These are phyloP conservation scores for Kockiozyma suomiensis DNA, from an alignment of 805 yeast genomes.

Conservation along the genomic window DNA sequence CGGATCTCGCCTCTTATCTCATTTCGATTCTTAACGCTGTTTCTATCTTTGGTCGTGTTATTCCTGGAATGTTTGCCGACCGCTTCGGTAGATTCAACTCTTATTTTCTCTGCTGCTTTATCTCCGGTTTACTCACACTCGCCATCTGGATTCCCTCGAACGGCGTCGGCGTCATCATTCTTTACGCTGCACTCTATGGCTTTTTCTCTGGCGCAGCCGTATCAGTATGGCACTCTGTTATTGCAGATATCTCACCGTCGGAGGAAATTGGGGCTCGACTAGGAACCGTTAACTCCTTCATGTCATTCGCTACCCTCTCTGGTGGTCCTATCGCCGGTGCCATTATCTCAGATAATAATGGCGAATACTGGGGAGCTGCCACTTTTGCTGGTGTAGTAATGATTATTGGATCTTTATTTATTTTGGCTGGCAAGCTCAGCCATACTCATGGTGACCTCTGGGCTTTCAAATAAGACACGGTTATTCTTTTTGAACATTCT, in stretches of 20 bases:
- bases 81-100: slow-evolving; percentile 51
- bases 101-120: slow-evolving; percentile 39
- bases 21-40: slow-evolving; percentile 43
- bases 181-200: slow-evolving; percentile 40
- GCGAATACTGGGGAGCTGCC: slow-evolving; percentile 32
- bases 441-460: slow-evolving; percentile 13
- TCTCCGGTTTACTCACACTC: slow-evolving; percentile 40
- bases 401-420: slow-evolving; percentile 17
- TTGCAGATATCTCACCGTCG: slow-evolving; percentile 39
- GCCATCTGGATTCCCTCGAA: slow-evolving; percentile 44
- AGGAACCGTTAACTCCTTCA: slow-evolving; percentile 61
- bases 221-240: slow-evolving; percentile 41
- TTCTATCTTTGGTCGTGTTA: slow-evolving; percentile 53
- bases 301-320: slow-evolving; percentile 51
- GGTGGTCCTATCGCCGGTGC: slow-evolving; percentile 43
- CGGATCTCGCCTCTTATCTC: slow-evolving; percentile 37
- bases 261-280: slow-evolving; percentile 46
- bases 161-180: slow-evolving; percentile 38
- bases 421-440: slow-evolving; percentile 6
- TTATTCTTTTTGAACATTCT: too few species aligned
- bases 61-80: slow-evolving; percentile 54
- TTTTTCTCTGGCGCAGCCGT: slow-evolving; percentile 42
- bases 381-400: slow-evolving; percentile 30
- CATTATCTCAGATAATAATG: slow-evolving; percentile 24
- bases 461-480: slow-evolving; percentile 3